phyloP scores from a whole-genome alignment of 495 filamentous ascomycete species.

The Penicillium antarcticum region DNA sequence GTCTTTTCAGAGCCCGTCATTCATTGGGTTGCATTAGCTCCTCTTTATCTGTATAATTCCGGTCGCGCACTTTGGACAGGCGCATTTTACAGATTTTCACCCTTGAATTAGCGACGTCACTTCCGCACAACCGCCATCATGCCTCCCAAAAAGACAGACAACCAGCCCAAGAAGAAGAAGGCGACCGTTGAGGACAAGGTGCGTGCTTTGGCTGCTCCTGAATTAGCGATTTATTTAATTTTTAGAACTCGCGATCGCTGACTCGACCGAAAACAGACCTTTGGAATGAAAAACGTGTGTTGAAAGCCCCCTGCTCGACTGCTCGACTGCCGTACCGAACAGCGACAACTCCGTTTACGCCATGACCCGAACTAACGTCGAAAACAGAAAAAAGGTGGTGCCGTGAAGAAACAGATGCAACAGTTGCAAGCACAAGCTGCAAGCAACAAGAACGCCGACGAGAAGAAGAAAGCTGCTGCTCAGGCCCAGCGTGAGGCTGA shows the following conservation, averaged over 20 bases:
- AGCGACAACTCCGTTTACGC: constrained; percentile 10
- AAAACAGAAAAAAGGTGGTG: constrained; percentile 82
- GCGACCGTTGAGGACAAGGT: constrained; percentile 83
- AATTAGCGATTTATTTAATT: neutral
- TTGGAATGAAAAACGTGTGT: constrained; percentile 96
- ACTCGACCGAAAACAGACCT: constrained; percentile 53
- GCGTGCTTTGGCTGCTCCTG: constrained; percentile 6
- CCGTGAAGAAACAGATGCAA: constrained; percentile 83
- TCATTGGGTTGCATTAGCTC: constrained; percentile 20
- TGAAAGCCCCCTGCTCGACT: neutral
- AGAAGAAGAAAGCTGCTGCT: constrained; percentile 87
- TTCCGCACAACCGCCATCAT: constrained; percentile 54
- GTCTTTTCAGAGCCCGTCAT: constrained; percentile 4
- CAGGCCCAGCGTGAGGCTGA: constrained; percentile 81
- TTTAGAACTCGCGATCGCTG: constrained; percentile 7
- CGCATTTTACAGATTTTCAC: constrained; percentile 23
- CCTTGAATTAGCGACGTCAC: constrained; percentile 9
- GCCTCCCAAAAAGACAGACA: constrained; percentile 77
- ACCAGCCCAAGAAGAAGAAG: constrained; percentile 65
- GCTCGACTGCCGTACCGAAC: constrained; percentile 3
- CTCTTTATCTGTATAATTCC: neutral
- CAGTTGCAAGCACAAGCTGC: constrained; percentile 69
- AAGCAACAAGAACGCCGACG: constrained; percentile 70
- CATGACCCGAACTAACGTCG: constrained; percentile 10
- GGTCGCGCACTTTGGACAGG: constrained; percentile 14